Base-by-base conservation (phyloP, 2,329 filamentous ascomycete genomes). In the Diaporthe velutina region DNA sequence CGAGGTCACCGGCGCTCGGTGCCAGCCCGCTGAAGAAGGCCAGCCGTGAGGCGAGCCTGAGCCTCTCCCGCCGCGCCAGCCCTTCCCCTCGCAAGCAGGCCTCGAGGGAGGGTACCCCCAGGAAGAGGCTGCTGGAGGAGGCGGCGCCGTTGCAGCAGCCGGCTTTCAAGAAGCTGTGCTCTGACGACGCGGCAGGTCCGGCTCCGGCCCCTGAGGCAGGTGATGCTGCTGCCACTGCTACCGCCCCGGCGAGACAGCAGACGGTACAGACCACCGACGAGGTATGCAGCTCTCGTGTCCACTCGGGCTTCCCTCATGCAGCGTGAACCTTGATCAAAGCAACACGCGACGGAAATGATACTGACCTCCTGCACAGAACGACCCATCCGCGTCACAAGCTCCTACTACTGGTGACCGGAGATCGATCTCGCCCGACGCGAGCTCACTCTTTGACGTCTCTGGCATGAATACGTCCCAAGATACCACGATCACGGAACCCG, bases 381-480 rank as follows among this genome's bases (percentile, higher is more conserved):
- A 73, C 61, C 57, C 76, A 48, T 4, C 67, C 73, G 64, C 70
- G 48, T 70, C 68, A 54, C 72, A 71, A 19, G 48, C 74, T 17
- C 42, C 70, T 13, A 50, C 64, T 3, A 28, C 64, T 12, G 33
- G 48, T 70, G 70, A 58, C 54, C 79, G 77, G 48, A 79, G 78
- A 22, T 80, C 81, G 42, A 70, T 74, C 54, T 84, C 85, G 15
- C 85, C 87, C 5, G 85, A 86, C 67, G 82, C 84, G 19, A 86
- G 86, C 25, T 89, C 88, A 28, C 80, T 90, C 52, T 89, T 90
- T 75, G 88, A 90, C 80, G 83, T 80, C 73, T 88, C 88, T 1
- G 81, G 78, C 64, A 81, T 84, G 75, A 86, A 89, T 78, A 85
- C 83, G 33, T 88, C 88, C 7, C 88, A 87, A 79, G 83, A 83